Evolutionary conservation across 768 basidiomycete genomes (phyloP), one percentile per base, ranked within the genome.

Genomic region (Termitomyces sp.): DNA sequence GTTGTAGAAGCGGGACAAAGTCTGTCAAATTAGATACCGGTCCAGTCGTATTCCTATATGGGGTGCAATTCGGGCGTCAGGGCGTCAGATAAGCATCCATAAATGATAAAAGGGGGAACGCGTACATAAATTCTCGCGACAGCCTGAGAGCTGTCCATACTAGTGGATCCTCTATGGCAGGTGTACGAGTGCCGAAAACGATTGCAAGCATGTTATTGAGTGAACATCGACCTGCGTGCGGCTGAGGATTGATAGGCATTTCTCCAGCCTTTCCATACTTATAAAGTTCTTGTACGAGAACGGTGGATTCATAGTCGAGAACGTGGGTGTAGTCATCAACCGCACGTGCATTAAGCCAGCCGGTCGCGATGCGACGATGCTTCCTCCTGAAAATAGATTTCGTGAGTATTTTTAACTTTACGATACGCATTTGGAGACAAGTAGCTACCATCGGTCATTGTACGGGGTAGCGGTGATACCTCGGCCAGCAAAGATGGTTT

Each of bases 141-240:
- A 82, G 65, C 25, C 63, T 65, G 38, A 81, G 71, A 34, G 74
- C 74, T 4, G 65, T 66, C 25, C 60, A 72, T 11, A 79, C 77
- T 5, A 79, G 67, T 0, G 79, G 76, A 50, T 81, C 72, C 15
- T 70, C 61, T 17, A 74, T 73, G 31, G 70, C 68, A 56, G 75
- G 74, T 0, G 78, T 80, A 10, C 80, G 79, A 17, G 69, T 76
- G 1, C 74, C 80, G 61, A 80, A 81, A 50, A 73, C 70, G 47
- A 81, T 73, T 0, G 73, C 74, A 11, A 81, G 70, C 77, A 81
- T 82, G 64, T 81, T 81, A 68, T 79, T 80, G 40, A 72, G 65
- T 6, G 74, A 71, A 61, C 68, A 78, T n/a, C 78, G 75, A 32
- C 78, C 77, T 8, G 74, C 73, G 56, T 75, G 71, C 17, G 71